Evolutionary conservation across 495 filamentous ascomycete species (phyloP).

Genomic region (Elasticomyces elasticus): DNA sequence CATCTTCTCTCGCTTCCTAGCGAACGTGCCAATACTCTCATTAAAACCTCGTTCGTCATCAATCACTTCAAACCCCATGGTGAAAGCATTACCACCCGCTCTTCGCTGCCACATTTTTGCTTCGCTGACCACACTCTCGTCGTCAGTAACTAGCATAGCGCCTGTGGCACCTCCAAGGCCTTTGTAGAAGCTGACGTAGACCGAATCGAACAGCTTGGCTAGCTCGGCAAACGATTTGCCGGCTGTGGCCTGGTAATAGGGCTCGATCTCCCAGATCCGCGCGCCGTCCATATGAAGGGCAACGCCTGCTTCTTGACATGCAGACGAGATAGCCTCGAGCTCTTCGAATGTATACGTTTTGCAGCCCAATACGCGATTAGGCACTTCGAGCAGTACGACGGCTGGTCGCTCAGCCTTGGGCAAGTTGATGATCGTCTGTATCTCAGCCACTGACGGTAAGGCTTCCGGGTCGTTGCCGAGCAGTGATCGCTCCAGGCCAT

Average conservation of each 20-base stretch:
- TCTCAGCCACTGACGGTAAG: constrained; percentile 8
- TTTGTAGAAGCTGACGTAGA: constrained; percentile 21
- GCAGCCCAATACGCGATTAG: constrained; percentile 16
- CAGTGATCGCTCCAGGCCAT: constrained; percentile 11
- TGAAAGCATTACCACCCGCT: constrained; percentile 10
- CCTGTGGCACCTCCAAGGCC: constrained; percentile 12
- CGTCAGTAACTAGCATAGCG: constrained; percentile 12
- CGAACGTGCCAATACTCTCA: constrained; percentile 16
- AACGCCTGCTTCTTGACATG: constrained; percentile 12
- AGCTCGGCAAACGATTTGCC: constrained; percentile 14
- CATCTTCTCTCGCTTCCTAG: constrained; percentile 14
- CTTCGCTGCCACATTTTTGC: constrained; percentile 16
- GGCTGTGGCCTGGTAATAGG: constrained; percentile 12
- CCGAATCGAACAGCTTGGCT: constrained; percentile 8
- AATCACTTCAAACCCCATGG: constrained; percentile 10
- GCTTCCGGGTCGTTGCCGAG: constrained; percentile 3
- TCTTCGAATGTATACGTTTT: constrained; percentile 14
- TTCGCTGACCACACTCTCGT: constrained; percentile 9
- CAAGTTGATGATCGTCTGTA: constrained; percentile 5
- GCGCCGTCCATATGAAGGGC: constrained; percentile 20
- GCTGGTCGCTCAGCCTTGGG: constrained; percentile 8
- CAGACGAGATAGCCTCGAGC: constrained; percentile 8
- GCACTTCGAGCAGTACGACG: constrained; percentile 10
- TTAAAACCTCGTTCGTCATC: constrained; percentile 17
- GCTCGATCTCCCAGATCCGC: constrained; percentile 20